Conservation (phyloP, 192 early-diverging fungal genomes). For the Backusella westeae region DNA sequence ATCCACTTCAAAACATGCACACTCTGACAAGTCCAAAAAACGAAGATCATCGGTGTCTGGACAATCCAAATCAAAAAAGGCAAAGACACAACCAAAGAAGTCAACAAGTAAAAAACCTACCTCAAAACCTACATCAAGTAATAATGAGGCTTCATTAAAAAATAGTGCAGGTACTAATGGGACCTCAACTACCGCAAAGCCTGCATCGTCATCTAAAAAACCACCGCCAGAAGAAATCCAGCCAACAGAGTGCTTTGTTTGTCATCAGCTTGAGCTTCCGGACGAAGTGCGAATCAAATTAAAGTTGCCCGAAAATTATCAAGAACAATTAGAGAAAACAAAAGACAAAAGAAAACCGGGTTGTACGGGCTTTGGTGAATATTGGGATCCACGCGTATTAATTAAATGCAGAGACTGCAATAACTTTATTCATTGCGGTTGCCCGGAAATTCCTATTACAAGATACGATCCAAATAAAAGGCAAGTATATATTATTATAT, state of each 20-base stretch:
- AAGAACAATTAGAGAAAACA: not conserved
- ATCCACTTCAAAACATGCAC: not conserved
- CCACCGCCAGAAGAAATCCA: not conserved
- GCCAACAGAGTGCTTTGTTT: not conserved
- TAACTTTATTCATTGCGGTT: slow-evolving; percentile 3
- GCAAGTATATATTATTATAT: not conserved
- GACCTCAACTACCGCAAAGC: not conserved
- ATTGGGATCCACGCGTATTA: slow-evolving; percentile 21
- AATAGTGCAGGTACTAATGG: not conserved
- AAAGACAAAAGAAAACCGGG: not conserved
- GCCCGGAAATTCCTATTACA: slow-evolving; percentile 5
- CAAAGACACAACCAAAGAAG: not conserved
- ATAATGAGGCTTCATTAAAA: too few relatives aligned
- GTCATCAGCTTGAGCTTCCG: slow-evolving; percentile 10
- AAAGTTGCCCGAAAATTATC: not conserved
- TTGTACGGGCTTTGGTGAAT: not conserved
- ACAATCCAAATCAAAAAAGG: not conserved
- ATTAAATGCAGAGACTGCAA: slow-evolving; percentile 10
- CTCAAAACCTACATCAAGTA: not conserved
- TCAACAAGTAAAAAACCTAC: not conserved
- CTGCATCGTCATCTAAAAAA: not conserved
- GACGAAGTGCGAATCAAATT: slow-evolving; percentile 6
- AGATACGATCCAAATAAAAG: slow-evolving; percentile 2
- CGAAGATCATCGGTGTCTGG: not conserved
- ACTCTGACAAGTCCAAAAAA: not conserved